Base-by-base conservation (phyloP, 148 eudicot species). In the Diospyros kaki region DNA sequence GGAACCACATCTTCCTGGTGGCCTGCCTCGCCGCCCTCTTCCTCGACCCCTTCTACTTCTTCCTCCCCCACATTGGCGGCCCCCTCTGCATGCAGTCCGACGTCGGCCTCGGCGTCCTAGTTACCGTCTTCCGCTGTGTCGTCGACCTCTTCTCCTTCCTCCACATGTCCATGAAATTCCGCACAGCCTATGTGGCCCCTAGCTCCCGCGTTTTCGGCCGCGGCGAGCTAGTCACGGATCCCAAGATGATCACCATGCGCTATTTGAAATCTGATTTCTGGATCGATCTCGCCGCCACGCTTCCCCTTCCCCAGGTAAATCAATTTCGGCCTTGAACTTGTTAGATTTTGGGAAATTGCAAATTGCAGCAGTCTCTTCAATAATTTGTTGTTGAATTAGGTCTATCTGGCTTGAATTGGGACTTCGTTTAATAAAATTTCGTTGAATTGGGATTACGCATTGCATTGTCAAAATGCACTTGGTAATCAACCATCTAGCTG, bases 31-130 rank as follows among this genome's bases (percentile, higher is more conserved):
- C 82, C 15, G 89, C 93, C 6, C 93, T 94, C 12, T 94, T 91
- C 81, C 71, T 94, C 6, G 98, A 94, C 64, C 98, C 98, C 0
- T 73, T 91, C 41, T 94, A 90, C 79, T 89, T 94, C 75, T 86
- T 76, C 66, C 82, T 91, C 13, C 93, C 96, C 3, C 46, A 28
- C 5, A 71, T 79, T 6, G 81, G 86, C 1, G 86, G 82, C 3
- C 67, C 62, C 4, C 86, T 77, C 15, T 91, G 94, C 68, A 83
- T 94, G 77, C 72, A 38, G 18, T 78, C 69, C 51, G 84, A 91
- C 59, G 4, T 53, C 2, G 45, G 56, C 0, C 40, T 87, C 39
- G 78, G 75, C 8, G 54, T 82, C 18, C 4, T 76, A 44, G 66
- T 91, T 52, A 89, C 93, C 5, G 17, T 84, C 51, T 42, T 81